Evolutionary conservation across 768 basidiomycete genomes (phyloP), one percentile per base, ranked within the genome.

Genomic region (Lactarius tabidus): DNA sequence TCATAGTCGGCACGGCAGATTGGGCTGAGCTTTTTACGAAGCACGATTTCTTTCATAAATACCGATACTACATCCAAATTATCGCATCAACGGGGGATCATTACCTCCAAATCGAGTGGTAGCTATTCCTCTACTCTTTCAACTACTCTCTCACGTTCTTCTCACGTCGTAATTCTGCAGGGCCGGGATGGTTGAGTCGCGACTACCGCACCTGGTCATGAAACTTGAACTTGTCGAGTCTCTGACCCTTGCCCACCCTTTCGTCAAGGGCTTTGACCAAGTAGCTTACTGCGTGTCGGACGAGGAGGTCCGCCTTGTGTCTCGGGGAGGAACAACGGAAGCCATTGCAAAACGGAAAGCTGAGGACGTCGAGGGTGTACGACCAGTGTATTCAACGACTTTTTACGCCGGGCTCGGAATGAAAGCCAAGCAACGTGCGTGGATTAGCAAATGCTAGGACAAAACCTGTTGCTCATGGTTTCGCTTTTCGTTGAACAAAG

Each of bases 1-100:
- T 99, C 55, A 90, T 95, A 60, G 84, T 91, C 41, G 90, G 88
- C 62, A 87, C 79, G 65, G 90, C 88, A 51, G 81, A 79, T 67
- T 99, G 97, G 97, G 88, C 88, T 60, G 94, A 97, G 74, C 80
- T 98, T n/a, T 99, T 98, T 72, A 76, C 85, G 53, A 93, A 93
- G 74, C 94, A 96, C 73, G 95, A 98, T 75, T 98, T 99, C 76
- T 99, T 98, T 82, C 87, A 90, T 75, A 93, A 90, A 78, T 98
- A 98, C 75, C 87, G 90, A 67, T 95, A 95, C 79, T 98, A 98
- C 75, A 83, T 98, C 26, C 94, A 95, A 84, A 88, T 98, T 29
- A 92, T 95, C 61, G 94, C 96, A 10, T 94, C 93, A 6, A 93
- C 95, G 29, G 91, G 86, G 0, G 85, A 86, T 57, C 73, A 85